Evolutionary conservation across 2,329 filamentous ascomycete species (phyloP), one percentile per base, ranked within the genome.

Genomic region (Epichloe scottii): DNA sequence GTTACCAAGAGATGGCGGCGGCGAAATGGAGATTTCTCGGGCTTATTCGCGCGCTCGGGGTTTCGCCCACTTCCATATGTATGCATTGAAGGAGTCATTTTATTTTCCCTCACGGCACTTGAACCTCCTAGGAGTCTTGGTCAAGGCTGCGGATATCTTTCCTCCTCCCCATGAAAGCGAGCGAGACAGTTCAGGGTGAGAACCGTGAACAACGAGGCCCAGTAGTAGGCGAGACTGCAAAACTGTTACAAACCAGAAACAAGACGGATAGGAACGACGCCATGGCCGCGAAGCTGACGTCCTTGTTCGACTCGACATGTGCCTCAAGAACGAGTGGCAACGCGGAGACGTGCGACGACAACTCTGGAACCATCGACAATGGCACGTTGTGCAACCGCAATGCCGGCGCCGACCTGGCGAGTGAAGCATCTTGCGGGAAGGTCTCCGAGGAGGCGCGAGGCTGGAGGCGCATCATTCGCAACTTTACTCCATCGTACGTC

Each of bases 401-500:
- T 37, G 37, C 17, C 23, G 10, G 42, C 12, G 23, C 23, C n/a
- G 14, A 23, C 3, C 8, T 15, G 15, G 17, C 34, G 48, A 19
- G 49, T 26, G 50, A 51, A 51, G 52, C 50, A 40, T 59, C 59
- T 5, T 65, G 63, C 49, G 64, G 66, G 50, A 61, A 39, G 34
- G 30, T 35, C n/a, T 42, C n/a, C 34, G 46, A 46, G 42, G 43
- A 70, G 33, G 62, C 64, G 23, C 60, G 59, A 19, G 70, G 70
- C 4, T 74, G 71, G 70, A 59, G 71, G 51, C 67, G 67, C 53
- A 66, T 76, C 35, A 66, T 76, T 39, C 69, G 72, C 51, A 75
- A 78, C 58, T 78, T 78, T 57, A 77, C 72, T 33, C 76, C 76
- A 34, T 78, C 74, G 72, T 77, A 63, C 60, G 73, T 65, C 14